Percentiles rank a stretch among this genome's conserved stretches.
Evolutionary conservation across 495 filamentous ascomycete species (phyloP).

Genomic region (Neurospora pannonica): DNA sequence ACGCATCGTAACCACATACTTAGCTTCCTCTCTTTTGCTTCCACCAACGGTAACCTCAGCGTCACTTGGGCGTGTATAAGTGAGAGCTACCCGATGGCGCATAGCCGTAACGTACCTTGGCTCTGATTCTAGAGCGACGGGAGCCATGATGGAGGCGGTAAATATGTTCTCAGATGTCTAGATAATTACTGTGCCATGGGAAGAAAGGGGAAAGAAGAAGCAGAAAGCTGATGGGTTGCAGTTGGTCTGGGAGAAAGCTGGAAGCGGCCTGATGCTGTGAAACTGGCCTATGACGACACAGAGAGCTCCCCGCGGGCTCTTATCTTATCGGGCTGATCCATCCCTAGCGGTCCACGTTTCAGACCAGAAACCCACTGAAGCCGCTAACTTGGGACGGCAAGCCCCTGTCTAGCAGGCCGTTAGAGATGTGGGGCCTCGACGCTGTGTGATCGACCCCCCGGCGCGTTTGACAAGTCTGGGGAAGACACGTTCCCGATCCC

Average conservation of each 20-base stretch:
- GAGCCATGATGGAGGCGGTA: slow-evolving; percentile 18
- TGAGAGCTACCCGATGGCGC: neutral
- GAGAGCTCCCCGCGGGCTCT: neutral
- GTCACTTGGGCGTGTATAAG: neutral
- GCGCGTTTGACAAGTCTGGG: neutral
- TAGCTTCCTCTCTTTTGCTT: neutral
- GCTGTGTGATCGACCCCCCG: neutral
- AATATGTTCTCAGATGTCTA: neutral
- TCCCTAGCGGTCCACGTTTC: neutral
- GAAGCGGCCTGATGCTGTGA: neutral
- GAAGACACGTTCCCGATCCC: neutral
- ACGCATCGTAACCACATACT: neutral
- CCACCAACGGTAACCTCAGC: neutral
- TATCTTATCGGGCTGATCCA: neutral
- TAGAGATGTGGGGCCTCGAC: neutral
- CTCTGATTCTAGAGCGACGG: slow-evolving; percentile 20
- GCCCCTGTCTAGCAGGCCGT: neutral
- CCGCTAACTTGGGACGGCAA: neutral
- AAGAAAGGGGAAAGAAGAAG: neutral
- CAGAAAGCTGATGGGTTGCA: neutral
- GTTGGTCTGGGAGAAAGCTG: neutral
- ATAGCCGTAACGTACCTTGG: slow-evolving; percentile 17
- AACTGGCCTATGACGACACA: neutral
- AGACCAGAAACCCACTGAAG: neutral
- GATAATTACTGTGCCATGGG: neutral